phyloP scores from a whole-genome alignment of 169 alveolate genomes.

The Perkinsus olseni region DNA sequence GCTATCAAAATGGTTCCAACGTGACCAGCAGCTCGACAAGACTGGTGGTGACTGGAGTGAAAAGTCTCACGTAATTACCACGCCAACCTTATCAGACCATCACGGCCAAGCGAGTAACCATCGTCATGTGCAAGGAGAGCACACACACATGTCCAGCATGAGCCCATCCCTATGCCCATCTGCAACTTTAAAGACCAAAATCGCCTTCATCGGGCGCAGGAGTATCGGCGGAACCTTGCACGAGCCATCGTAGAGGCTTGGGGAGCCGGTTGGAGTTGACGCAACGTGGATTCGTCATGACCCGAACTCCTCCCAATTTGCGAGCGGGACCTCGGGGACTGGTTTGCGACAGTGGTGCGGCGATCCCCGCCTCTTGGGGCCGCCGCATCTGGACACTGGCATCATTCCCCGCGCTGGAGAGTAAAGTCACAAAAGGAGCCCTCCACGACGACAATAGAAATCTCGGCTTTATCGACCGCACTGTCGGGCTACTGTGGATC shows the following conservation, averaged over 20 bases:
- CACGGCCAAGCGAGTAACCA: background rate
- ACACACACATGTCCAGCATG: background rate
- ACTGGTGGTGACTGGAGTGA: background rate
- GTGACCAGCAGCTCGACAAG: no score
- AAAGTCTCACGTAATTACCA: background rate
- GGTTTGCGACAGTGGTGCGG: background rate
- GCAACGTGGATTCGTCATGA: background rate
- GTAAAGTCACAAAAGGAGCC: background rate
- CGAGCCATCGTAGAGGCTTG: no score
- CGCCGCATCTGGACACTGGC: background rate
- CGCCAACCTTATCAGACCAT: background rate
- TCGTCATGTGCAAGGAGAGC: background rate
- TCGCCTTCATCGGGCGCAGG: background rate
- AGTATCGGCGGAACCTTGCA: background rate
- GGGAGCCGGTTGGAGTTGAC: no score
- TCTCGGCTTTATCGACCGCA: background rate
- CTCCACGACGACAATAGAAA: background rate
- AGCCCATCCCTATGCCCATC: background rate
- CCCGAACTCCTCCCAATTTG: background rate
- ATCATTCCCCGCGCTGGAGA: background rate
- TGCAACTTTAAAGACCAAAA: background rate
- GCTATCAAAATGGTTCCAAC: no score
- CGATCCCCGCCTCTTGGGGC: background rate
- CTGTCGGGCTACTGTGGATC: background rate
- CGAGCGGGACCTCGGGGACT: background rate